Percentiles rank a stretch among this genome's conserved stretches.
phyloP scores from a whole-genome alignment of 148 eudicot species.

The Linanthus parryae region DNA sequence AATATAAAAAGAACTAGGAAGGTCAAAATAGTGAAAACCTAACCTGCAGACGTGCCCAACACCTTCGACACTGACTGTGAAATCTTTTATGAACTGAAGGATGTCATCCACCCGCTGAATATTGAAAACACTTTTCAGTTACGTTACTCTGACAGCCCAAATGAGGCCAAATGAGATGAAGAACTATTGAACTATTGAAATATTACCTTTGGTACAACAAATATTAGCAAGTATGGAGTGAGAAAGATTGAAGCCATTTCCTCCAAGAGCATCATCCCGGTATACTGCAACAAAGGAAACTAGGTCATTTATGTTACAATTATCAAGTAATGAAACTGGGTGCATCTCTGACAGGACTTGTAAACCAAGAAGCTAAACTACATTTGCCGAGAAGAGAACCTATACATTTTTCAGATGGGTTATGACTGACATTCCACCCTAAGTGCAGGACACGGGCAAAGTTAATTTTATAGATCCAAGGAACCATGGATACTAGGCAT shows the following conservation, averaged over 20 bases:
- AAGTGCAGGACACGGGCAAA: too few relatives aligned
- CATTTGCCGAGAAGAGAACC: too few relatives aligned
- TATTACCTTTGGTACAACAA: constrained; percentile 80
- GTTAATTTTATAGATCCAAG: too few relatives aligned
- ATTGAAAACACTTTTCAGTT: constrained; percentile 12
- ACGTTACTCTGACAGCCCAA: neutral
- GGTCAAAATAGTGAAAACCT: constrained; percentile 1
- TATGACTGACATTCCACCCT: too few relatives aligned
- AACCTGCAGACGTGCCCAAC: constrained; percentile 98
- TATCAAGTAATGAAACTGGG: too few relatives aligned
- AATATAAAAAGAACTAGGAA: neutral
- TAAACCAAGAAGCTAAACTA: too few relatives aligned
- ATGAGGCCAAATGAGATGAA: neutral
- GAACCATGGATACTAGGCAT: too few relatives aligned
- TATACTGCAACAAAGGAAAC: constrained; percentile 57
- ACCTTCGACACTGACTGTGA: constrained; percentile 80
- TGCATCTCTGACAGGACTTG: too few relatives aligned
- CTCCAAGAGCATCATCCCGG: constrained; percentile 92
- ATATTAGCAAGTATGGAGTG: constrained; percentile 84
- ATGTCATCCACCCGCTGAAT: constrained; percentile 76
- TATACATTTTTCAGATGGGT: too few relatives aligned
- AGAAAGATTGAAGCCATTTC: constrained; percentile 96
- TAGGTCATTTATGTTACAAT: too few relatives aligned
- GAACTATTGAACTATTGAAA: neutral
- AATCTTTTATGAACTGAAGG: constrained; percentile 75